Base-by-base conservation (phyloP, 2,329 filamentous ascomycete genomes). In the Lachnum nothofagi region DNA sequence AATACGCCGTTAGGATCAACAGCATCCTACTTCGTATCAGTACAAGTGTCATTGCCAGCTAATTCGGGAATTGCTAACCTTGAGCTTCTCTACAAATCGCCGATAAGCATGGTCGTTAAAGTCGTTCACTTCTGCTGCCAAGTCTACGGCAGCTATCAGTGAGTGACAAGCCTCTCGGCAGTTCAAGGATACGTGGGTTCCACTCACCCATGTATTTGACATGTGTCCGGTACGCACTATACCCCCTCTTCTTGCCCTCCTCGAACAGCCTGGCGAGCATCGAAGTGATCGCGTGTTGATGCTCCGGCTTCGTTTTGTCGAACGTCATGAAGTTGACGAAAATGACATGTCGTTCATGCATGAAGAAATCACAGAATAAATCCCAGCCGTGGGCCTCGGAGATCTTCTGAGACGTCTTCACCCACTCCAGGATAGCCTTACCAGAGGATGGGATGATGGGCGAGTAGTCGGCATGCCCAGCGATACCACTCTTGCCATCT, bases 281-380 rank as follows among this genome's bases (percentile, higher is more conserved):
- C 29, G 50, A 60, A 35, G 68, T 56, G 27, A 73, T 66, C 12
- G 65, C 62, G 29, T 58, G 51, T 9, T 68, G 64, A 50, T 73
- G 68, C 46, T 60, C 60, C 3, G 60, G 51, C 42, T 69, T 68
- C 3, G 66, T 69, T 59, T 74, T 72, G 54, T 75, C 72, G 49
- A 72, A 74, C 4, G 67, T 68, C 48, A 73, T 69, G 70, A 74
- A 74, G 50, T 72, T 72, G 52, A 73, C 70, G 37, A 73, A 68
- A 27, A 74, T 69, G 7, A 72, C 68, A 40, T 73, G 70, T 1
- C 70, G 62, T 51, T 74, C 70, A 42, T 72, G 67, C 69, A 75
- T 72, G 61, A 74, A 74, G 60, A 74, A 74, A 48, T 74, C 72
- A 51, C 69, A 71, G 51, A 71, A 66, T 19, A 73, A 57, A 51